A percentile compares a stretch with the other conserved stretches of the same genome.
phyloP scores from a whole-genome alignment of 352 stramenopile genomes.

The Globisporangium emineosum region DNA sequence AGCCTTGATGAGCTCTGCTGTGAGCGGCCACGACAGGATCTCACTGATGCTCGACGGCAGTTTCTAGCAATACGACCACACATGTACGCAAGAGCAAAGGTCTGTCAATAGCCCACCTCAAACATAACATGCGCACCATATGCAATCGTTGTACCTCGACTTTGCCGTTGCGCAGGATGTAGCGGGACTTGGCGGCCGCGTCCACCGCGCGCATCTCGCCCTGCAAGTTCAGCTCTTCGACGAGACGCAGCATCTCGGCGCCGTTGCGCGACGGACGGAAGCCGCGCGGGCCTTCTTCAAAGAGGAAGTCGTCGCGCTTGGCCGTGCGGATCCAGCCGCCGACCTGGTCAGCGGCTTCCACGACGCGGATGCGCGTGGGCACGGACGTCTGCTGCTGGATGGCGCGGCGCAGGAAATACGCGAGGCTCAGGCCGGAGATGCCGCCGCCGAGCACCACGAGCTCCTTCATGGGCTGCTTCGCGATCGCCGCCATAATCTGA shows the following conservation, averaged over 20 bases:
- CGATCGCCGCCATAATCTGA: neutral
- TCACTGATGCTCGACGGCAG: conserved; percentile 52
- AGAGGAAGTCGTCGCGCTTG: conserved; percentile 55
- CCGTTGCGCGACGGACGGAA: conserved; percentile 85
- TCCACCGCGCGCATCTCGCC: conserved; percentile 61
- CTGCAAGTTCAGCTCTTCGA: conserved; percentile 75
- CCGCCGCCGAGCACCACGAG: conserved; percentile 82
- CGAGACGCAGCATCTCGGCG: conserved; percentile 78
- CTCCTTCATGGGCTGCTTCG: conserved; percentile 25
- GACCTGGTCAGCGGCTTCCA: conserved; percentile 48
- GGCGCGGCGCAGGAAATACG: conserved; percentile 69
- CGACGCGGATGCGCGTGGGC: conserved; percentile 54
- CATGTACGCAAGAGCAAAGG: neutral
- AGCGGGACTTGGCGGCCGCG: conserved; percentile 58
- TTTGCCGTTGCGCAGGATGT: conserved; percentile 67
- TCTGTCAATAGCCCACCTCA: neutral
- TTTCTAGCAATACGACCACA: conserved; percentile 37
- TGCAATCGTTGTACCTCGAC: conserved; percentile 40
- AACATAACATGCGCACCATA: neutral
- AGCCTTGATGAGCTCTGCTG: conserved; percentile 45
- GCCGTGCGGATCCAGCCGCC: conserved; percentile 77
- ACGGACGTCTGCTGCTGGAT: conserved; percentile 23
- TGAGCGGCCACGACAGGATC: conserved; percentile 61
- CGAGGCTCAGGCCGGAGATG: conserved; percentile 75
- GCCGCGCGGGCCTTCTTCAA: conserved; percentile 80